Evolutionary conservation across 139 green algal genomes (phyloP).

Genomic region (Edaphochlamys debaryana): DNA sequence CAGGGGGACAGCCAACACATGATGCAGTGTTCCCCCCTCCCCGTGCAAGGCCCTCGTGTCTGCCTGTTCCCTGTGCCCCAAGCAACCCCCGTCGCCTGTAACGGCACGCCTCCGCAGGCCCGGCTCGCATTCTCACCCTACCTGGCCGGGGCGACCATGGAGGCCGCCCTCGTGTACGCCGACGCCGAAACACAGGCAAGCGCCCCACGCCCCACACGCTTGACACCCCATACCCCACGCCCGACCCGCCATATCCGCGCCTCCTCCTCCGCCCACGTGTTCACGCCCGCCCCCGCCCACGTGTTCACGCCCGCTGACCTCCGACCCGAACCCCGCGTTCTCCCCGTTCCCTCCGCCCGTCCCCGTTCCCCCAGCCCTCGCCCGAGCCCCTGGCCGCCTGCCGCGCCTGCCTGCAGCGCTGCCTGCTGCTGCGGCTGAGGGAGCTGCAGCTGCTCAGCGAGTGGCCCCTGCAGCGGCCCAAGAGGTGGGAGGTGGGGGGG

Average conservation of each 20-base stretch:
- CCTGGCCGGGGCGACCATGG: not conserved
- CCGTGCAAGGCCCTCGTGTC: not conserved
- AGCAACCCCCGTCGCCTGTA: no score
- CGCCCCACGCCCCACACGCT: not conserved
- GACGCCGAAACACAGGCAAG: not conserved
- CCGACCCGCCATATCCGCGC: not conserved
- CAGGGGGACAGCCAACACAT: not conserved
- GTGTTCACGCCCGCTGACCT: not conserved
- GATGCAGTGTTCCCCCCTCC: not conserved
- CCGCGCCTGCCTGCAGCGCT: not conserved
- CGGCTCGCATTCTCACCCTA: constrained; percentile 37
- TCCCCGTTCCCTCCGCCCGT: not conserved
- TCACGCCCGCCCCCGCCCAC: not conserved
- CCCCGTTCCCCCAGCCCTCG: not conserved
- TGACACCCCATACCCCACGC: not conserved
- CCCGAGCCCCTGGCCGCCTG: not conserved
- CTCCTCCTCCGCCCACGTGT: not conserved
- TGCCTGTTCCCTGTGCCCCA: not conserved
- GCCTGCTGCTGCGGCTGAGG: constrained; percentile 20
- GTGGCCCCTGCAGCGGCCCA: constrained; percentile 30
- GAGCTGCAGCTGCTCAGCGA: constrained; percentile 48
- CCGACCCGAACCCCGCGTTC: not conserved
- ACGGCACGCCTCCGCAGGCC: not conserved
- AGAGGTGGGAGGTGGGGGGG: no score
- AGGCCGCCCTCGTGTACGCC: not conserved